Evolutionary conservation across 805 yeast species (phyloP).

Genomic region (Priceomyces carsonii): DNA sequence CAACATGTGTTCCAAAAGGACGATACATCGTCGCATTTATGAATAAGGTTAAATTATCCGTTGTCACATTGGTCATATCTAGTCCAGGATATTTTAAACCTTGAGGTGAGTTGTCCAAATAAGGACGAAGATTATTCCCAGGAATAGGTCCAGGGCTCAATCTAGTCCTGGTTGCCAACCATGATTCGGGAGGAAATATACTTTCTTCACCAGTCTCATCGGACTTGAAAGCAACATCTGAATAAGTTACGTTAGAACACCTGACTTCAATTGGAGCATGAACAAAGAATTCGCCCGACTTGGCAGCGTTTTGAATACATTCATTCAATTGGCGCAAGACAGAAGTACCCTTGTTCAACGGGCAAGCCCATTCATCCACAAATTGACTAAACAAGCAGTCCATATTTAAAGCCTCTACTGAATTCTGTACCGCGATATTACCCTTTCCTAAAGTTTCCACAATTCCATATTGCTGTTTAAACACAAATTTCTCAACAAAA

Average conservation of each 20-base stretch:
- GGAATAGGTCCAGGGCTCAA: constrained; percentile 74
- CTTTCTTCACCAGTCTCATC: constrained; percentile 37
- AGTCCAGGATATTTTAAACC: constrained; percentile 53
- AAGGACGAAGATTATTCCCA: constrained; percentile 83
- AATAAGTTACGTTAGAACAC: constrained; percentile 78
- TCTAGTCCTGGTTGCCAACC: constrained; percentile 50
- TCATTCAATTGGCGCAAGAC: constrained; percentile 63
- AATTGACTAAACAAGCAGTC: constrained; percentile 93
- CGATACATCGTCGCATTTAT: constrained; percentile 94
- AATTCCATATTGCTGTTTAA: constrained; percentile 78
- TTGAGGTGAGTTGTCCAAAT: constrained; percentile 74
- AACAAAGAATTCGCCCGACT: constrained; percentile 66
- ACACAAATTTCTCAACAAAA: constrained; percentile 78
- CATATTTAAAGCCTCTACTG: constrained; percentile 89
- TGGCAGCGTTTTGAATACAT: constrained; percentile 61
- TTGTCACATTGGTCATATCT: constrained; percentile 50
- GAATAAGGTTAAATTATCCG: constrained; percentile 79
- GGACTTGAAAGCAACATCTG: constrained; percentile 35
- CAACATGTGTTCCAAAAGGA: constrained; percentile 80
- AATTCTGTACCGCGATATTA: constrained; percentile 68
- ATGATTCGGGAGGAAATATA: constrained; percentile 45
- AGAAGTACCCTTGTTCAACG: constrained; percentile 74
- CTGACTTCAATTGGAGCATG: constrained; percentile 96
- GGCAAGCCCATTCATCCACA: constrained; percentile 98
- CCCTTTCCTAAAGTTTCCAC: constrained; percentile 66